Percentiles rank a stretch among this genome's conserved stretches.
phyloP scores from a whole-genome alignment of 495 filamentous ascomycete genomes.

The Aspergillus affinis region DNA sequence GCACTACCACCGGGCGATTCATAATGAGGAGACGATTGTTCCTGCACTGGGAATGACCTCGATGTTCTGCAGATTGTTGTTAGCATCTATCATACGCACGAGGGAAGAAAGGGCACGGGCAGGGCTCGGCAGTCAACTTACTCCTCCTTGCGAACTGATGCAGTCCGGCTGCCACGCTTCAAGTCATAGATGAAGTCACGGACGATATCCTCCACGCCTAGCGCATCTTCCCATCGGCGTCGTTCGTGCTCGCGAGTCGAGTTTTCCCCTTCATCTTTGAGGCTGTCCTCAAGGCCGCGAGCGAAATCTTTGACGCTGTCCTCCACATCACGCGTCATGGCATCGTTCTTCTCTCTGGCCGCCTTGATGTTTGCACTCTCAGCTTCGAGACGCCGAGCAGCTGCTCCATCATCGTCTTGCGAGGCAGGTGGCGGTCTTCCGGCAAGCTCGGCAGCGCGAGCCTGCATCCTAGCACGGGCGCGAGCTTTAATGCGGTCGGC shows the following conservation, averaged over 20 bases:
- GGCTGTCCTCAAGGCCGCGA: conserved; percentile 75
- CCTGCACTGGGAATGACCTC: conserved; percentile 25
- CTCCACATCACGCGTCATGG: conserved; percentile 95
- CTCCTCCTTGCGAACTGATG: conserved; percentile 75
- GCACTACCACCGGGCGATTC: conserved; percentile 15
- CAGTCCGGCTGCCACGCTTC: conserved; percentile 75
- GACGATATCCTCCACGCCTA: conserved; percentile 95
- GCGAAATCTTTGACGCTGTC: conserved; percentile 93
- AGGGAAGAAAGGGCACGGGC: too few relatives aligned
- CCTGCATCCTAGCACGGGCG: conserved; percentile 97
- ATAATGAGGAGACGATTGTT: conserved; percentile 28
- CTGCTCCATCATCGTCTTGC: conserved; percentile 70
- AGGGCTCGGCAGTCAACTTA: conserved; percentile 28
- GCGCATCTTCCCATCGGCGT: conserved; percentile 92
- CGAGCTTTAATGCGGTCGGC: conserved; percentile 91
- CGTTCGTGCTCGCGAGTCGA: conserved; percentile 79
- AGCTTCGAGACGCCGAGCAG: conserved; percentile 78
- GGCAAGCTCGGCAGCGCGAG: conserved; percentile 86
- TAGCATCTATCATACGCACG: conserved; percentile 5
- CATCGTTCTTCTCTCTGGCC: conserved; percentile 90
- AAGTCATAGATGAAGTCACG: conserved; percentile 97
- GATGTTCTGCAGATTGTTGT: conserved; percentile 18
- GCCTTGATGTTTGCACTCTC: conserved; percentile 77
- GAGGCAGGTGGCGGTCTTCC: conserved; percentile 66
- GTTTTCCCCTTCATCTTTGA: conserved; percentile 77